Base-by-base conservation (phyloP, 495 filamentous ascomycete species). In the Aspergillus kassunensis region DNA sequence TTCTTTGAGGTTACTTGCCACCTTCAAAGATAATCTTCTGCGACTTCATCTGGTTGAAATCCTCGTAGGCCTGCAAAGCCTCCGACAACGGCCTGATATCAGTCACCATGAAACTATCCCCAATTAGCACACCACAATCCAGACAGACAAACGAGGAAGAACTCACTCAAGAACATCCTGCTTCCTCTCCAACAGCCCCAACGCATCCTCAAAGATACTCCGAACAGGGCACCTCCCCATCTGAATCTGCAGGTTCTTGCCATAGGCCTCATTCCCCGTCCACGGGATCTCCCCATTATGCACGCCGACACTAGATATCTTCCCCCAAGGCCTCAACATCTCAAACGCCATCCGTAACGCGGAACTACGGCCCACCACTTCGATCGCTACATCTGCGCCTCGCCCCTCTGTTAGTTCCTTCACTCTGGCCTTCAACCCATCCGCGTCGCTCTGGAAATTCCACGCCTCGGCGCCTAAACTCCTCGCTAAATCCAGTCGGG, bases 151-250 rank as follows among this genome's bases (percentile, higher is more conserved):
- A 4, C 4, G 37, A 15, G 21, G 13, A 42, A 9, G 6, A 33
- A 56, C 67, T 54, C 53, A 71, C 64, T 67, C 60, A 9, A 71
- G 44, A 0, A 51, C 24, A 44, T 68, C 60, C 40, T 70, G 67
- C 39, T 70, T 70, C 40, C 48, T 51, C 11, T 27, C 48, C 43
- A 56, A 24, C 42, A 53, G n/a, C 0, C 9, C 25, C 30, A 57
- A 23, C 24, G 54, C 49, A 31, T 57, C 54, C 29, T 52, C 49
- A 18, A 57, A 57, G 24, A 57, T 63, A 64, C 69, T 71, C 1
- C 68, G 61, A 34, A 97, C 92, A 2, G 91, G 92, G 63, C 92
- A 97, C 41, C 92, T 77, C 34, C 92, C 91, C 84, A 96, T 95
- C 62, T 96, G 88, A 12, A 96, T 61, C 46, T 80, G 82, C 54